A percentile compares a stretch with the other conserved stretches of the same genome.
Evolutionary conservation across 768 basidiomycete species (phyloP).

Genomic region (Dentipellis fragilis): DNA sequence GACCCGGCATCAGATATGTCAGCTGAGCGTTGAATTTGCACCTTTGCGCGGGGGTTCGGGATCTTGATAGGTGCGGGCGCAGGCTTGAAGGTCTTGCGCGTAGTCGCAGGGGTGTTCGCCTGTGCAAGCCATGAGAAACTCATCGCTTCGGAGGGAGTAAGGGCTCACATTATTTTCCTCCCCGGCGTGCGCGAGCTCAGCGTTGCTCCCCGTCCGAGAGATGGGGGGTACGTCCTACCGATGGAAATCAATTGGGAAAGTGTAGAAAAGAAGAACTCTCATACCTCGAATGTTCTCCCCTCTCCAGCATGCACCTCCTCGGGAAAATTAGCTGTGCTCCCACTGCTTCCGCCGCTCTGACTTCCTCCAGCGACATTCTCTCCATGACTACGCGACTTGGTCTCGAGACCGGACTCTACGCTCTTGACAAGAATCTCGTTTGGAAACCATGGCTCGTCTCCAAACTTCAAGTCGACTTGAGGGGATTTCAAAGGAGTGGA

Average conservation of each 20-base stretch:
- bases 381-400: neutral
- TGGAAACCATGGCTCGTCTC: constrained; percentile 5
- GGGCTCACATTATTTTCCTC: neutral
- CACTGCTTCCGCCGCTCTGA: neutral
- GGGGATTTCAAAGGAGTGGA: neutral
- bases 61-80: constrained; percentile 10
- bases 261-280: too few relatives aligned
- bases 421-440: neutral
- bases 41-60: constrained; percentile 1
- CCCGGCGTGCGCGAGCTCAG: neutral
- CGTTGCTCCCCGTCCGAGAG: neutral
- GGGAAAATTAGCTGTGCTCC: neutral
- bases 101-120: too few relatives aligned
- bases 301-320: too few relatives aligned
- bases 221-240: too few relatives aligned
- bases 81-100: constrained; percentile 1
- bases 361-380: neutral
- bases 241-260: too few relatives aligned
- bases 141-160: too few relatives aligned
- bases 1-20: neutral
- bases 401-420: neutral
- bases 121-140: too few relatives aligned
- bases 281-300: too few relatives aligned
- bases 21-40: constrained; percentile 6
- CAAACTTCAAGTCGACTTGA: constrained; percentile 5